Conservation (phyloP, 768 basidiomycete genomes). For the Pisolithus albus region DNA sequence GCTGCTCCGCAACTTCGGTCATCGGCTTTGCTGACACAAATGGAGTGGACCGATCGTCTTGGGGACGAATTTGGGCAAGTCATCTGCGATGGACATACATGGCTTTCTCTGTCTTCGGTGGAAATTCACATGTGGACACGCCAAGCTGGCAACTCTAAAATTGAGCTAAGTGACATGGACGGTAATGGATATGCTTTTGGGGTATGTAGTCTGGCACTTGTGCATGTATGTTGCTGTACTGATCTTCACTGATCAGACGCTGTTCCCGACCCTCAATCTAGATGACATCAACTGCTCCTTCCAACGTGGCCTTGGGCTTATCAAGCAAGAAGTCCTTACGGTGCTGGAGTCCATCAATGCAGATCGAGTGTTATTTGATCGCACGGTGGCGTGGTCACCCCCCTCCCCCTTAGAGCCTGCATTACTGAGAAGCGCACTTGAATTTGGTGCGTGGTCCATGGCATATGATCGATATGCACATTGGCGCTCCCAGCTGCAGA, state of each 20-base stretch:
- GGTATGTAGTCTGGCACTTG: neutral
- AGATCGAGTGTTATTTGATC: too few species aligned
- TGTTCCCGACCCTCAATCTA: neutral
- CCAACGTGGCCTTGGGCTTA: neutral
- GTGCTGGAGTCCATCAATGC: too few species aligned
- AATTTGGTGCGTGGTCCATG: too few species aligned
- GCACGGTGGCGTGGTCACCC: too few species aligned
- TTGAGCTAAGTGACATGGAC: neutral
- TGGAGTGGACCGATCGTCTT: slow-evolving; percentile 31
- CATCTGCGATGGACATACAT: neutral
- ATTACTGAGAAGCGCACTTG: too few species aligned
- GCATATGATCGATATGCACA: too few species aligned
- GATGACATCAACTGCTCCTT: neutral
- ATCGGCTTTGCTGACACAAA: slow-evolving; percentile 20
- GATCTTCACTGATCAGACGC: neutral
- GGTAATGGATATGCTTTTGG: neutral
- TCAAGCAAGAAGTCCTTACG: neutral
- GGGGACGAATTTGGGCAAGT: slow-evolving; percentile 7
- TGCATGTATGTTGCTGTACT: neutral
- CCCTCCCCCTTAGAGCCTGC: too few species aligned
- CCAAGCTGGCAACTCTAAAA: neutral
- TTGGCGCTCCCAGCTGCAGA: too few species aligned
- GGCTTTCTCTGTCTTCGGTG: neutral
- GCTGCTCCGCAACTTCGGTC: neutral
- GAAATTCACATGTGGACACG: neutral